Evolutionary conservation across 1,284 basidiomycete species (phyloP), one percentile per base, ranked within the genome.

Genomic region (Cerrena zonata): DNA sequence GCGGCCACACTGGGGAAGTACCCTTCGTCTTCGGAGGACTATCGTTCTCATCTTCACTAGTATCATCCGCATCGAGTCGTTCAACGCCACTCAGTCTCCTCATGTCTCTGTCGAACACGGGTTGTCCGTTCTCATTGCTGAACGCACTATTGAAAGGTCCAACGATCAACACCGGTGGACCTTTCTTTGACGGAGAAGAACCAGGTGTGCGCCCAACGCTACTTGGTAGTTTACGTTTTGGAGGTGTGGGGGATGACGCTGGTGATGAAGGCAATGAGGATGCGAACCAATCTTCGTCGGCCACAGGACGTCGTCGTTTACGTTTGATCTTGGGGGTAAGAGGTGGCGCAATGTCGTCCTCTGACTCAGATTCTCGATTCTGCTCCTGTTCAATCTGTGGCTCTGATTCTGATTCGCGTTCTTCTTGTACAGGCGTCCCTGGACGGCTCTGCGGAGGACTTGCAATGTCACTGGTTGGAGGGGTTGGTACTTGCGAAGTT

Each of bases 91-190:
- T 56, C 23, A 15, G 18, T 13, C 56, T 30, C 10, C 45, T 34
- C 3, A 5, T 38, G 39, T 23, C 48, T 36, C 19, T 48, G 34
- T 19, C 48, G 44, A 55, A 52, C 19, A 49, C 59, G 4, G 53
- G n/a, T 12, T 50, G 48, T 2, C 57, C 59, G 3, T 49, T 24
- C 5, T 46, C 41, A 34, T 62, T 59, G 2, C 57, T 55, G 30
- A 64, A 56, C 19, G 61, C 60, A 37, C 51, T 60, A 40, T 58
- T 62, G 45, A 55, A 62, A 5, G 58, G 53, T 18, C 64, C 62
- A 24, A 63, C 58, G 11, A 54, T 53, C n/a, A 62, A 49, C 4
- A 58, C 50, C 22, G 60, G 59, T 1, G 57, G 62, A 40, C 56
- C 53, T n/a, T 50, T 38, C 36, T 34, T 12, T 21, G 21, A 45